Evolutionary conservation across 2,329 filamentous ascomycete genomes (phyloP).

Genomic region (Scedosporium apiospermum): DNA sequence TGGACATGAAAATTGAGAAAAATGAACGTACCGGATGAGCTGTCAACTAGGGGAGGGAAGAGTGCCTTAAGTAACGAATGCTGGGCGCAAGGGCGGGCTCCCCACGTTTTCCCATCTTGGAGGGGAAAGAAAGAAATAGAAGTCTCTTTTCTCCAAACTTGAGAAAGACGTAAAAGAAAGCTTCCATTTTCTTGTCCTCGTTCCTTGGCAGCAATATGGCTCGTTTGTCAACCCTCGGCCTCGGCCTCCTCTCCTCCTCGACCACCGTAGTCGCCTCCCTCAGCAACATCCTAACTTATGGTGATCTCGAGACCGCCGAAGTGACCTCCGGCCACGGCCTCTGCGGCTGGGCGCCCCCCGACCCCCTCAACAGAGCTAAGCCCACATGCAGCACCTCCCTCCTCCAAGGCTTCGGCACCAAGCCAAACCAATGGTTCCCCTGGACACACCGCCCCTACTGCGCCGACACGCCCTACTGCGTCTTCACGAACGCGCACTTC

Average conservation of each 20-base stretch:
- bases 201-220: background rate
- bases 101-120: background rate
- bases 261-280: background rate
- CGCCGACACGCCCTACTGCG: conserved; percentile 15
- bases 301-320: background rate
- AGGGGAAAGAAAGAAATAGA: background rate
- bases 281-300: background rate
- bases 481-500: conserved; percentile 16
- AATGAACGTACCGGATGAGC: background rate
- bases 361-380: background rate
- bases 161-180: background rate
- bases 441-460: conserved; percentile 19
- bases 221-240: background rate
- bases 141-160: background rate
- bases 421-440: conserved; percentile 12
- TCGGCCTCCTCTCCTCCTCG: background rate
- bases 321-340: background rate
- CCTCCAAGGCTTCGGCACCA: background rate
- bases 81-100: background rate
- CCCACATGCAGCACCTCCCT: background rate
- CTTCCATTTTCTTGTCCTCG: background rate
- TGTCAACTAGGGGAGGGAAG: background rate
- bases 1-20: background rate
- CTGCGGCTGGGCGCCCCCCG: background rate
- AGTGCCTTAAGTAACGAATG: background rate